A percentile compares a stretch with the other conserved stretches of the same genome.
Evolutionary conservation across 2,329 filamentous ascomycete genomes (phyloP).

Genomic region (Ceratocystis eucalypticola): DNA sequence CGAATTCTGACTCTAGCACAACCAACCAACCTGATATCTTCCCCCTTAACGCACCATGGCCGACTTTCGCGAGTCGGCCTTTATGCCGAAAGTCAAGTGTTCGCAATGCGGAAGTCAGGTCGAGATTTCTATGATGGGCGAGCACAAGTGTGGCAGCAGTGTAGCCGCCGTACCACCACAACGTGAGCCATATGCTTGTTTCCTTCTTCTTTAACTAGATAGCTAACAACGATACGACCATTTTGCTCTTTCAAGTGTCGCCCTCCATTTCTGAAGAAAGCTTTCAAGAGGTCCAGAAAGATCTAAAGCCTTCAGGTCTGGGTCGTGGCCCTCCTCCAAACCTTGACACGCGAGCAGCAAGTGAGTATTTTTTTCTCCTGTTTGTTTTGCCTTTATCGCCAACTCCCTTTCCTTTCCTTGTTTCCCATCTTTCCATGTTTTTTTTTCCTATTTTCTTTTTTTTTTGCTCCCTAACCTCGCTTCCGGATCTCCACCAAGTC

Average conservation of each 20-base stretch:
- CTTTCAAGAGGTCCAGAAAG: slow-evolving; percentile 4
- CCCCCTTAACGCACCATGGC: slow-evolving; percentile 15
- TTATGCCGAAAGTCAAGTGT: slow-evolving; percentile 77
- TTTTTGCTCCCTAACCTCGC: not conserved
- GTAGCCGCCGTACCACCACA: slow-evolving; percentile 13
- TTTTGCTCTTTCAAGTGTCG: not conserved
- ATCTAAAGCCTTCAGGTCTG: slow-evolving; percentile 4
- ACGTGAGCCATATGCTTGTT: slow-evolving; percentile 24
- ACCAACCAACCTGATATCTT: not conserved
- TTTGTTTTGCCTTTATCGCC: not conserved
- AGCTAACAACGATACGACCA: not conserved
- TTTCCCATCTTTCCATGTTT: not conserved
- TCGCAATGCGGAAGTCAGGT: slow-evolving; percentile 66
- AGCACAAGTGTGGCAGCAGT: slow-evolving; percentile 51
- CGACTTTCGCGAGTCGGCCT: slow-evolving; percentile 47
- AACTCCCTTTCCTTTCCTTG: not conserved
- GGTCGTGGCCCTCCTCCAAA: slow-evolving; percentile 28
- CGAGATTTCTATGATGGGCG: slow-evolving; percentile 73
- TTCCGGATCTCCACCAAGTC: not conserved
- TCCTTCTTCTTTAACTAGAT: not conserved
- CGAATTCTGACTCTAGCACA: not conserved
- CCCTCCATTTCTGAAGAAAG: slow-evolving; percentile 14
- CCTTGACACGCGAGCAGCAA: slow-evolving; percentile 40
- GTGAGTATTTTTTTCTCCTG: slow-evolving; percentile 28
- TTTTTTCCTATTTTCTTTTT: slow-evolving; percentile 6